Percentiles rank a stretch among this genome's conserved stretches.
Conservation (phyloP, 495 filamentous ascomycete species). For the Aspergillus baeticus region DNA sequence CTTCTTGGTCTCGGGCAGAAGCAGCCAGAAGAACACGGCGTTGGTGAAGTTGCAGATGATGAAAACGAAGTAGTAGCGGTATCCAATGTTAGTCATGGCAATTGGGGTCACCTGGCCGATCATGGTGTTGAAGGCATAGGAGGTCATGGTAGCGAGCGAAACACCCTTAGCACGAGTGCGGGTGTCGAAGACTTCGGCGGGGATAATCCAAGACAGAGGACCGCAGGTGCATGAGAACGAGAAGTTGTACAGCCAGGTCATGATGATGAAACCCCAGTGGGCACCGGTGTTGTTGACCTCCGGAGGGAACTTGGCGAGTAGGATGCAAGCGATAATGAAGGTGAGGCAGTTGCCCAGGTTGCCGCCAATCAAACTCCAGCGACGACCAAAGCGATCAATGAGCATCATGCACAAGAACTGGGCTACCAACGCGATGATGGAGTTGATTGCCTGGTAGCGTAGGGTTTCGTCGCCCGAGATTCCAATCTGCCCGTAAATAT, state of each 20-base stretch:
- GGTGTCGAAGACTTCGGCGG: slow-evolving; percentile 70
- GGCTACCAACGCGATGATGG: slow-evolving; percentile 62
- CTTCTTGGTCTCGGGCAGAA: slow-evolving; percentile 64
- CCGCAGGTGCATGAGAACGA: slow-evolving; percentile 64
- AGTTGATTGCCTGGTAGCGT: slow-evolving; percentile 71
- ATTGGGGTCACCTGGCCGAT: slow-evolving; percentile 68
- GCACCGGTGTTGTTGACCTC: slow-evolving; percentile 51
- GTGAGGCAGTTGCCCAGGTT: slow-evolving; percentile 64
- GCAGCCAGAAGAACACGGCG: slow-evolving; percentile 61
- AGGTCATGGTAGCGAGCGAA: slow-evolving; percentile 62
- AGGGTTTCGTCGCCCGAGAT: slow-evolving; percentile 62
- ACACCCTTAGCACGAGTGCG: slow-evolving; percentile 65
- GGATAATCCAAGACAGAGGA: slow-evolving; percentile 62
- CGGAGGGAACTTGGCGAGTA: slow-evolving; percentile 57
- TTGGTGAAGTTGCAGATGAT: slow-evolving; percentile 54
- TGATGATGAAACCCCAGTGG: slow-evolving; percentile 73
- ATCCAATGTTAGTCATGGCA: slow-evolving; percentile 52
- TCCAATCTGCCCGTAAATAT: slow-evolving; percentile 66
- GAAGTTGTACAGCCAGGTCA: slow-evolving; percentile 71
- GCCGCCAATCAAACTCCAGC: slow-evolving; percentile 62
- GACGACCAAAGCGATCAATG: slow-evolving; percentile 64
- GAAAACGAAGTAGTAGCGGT: slow-evolving; percentile 57
- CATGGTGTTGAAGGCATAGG: slow-evolving; percentile 72
- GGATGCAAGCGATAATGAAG: slow-evolving; percentile 47
- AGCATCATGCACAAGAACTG: slow-evolving; percentile 66